Evolutionary conservation across 2,329 filamentous ascomycete genomes (phyloP), one percentile per base, ranked within the genome.

Genomic region (Aspergillus sp.): DNA sequence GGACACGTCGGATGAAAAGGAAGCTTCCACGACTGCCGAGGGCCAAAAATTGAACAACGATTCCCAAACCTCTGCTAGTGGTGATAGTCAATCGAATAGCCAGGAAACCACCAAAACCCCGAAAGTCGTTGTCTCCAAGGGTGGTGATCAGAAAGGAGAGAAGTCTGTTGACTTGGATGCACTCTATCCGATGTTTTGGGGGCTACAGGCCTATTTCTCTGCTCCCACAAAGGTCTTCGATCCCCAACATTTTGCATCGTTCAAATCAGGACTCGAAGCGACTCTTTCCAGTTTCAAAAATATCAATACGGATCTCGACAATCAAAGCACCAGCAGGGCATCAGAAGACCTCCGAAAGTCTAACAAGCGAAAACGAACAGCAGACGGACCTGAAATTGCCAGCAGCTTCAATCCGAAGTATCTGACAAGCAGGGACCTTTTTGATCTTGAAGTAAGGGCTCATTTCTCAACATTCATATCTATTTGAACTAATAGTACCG

Each of bases 401-500:
- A 85, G 82, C 59, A 83, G 81, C 26, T 97, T 95, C 70, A 98
- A 98, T 58, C 91, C 94, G 1, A 98, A 97, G 62, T 99, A 98
- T 63, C 78, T 99, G 12, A 99, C 93, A n/a, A 97, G 90, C 65
- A 81, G 86, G 52, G 94, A 98, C 63, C 75, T 99, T 1, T 99
- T 99, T 66, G 89, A 94, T 58, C 79, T 98, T 37, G 93, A 98
- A 78, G 86, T 89, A 75, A 47, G 71, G 59, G 39, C 26, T 35
- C 5, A 9, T 39, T 37, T 34, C 9, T 39, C 30, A 33, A 11
- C 42, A 26, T 19, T 27, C 7, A 6, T 12, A 26, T 27, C 32
- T n/a, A 27, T 44, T 45, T 54, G 7, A 46, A 50, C 62, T 68
- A 46, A 58, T 43, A 19, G 38, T n/a, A 37, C 11, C 3, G 11